Percentiles rank a stretch among this genome's conserved stretches.
Conservation (phyloP, 805 yeast genomes). For the Wickerhamiella hasegawae region DNA sequence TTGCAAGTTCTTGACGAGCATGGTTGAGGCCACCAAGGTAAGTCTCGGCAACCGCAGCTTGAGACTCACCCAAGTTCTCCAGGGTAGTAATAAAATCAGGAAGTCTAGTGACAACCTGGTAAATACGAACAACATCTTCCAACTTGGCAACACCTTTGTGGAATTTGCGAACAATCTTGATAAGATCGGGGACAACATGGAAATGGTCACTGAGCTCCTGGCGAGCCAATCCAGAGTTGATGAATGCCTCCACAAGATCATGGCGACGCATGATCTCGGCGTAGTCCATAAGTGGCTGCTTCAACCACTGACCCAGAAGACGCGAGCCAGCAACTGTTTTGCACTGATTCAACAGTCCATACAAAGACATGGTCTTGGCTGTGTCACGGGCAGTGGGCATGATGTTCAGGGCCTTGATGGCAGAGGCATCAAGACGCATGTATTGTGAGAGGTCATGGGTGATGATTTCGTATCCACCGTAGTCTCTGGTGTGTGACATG, state of each 20-base stretch:
- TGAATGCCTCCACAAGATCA: slow-evolving; percentile 51
- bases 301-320: slow-evolving; percentile 81
- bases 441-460: slow-evolving; percentile 60
- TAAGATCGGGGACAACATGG: slow-evolving; percentile 69
- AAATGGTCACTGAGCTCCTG: slow-evolving; percentile 50
- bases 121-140: slow-evolving; percentile 80
- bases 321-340: slow-evolving; percentile 82
- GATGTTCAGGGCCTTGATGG: slow-evolving; percentile 72
- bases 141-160: slow-evolving; percentile 38
- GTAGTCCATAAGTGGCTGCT: slow-evolving; percentile 73
- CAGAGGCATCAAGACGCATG: slow-evolving; percentile 85
- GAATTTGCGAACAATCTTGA: slow-evolving; percentile 57
- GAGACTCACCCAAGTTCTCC: slow-evolving; percentile 23
- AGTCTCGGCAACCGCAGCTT: slow-evolving; percentile 27
- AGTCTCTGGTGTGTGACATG: slow-evolving; percentile 37
- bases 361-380: slow-evolving; percentile 43
- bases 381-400: slow-evolving; percentile 45
- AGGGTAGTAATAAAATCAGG: slow-evolving; percentile 46
- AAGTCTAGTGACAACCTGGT: slow-evolving; percentile 56
- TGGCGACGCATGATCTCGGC: slow-evolving; percentile 52
- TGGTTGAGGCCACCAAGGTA: slow-evolving; percentile 47
- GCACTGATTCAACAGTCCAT: slow-evolving; percentile 75
- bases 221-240: slow-evolving; percentile 44
- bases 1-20: slow-evolving; percentile 36
- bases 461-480: slow-evolving; percentile 36